Percentiles rank a stretch among this genome's conserved stretches.
Evolutionary conservation across 1,284 basidiomycete genomes (phyloP).

Genomic region (Cerrena zonata): DNA sequence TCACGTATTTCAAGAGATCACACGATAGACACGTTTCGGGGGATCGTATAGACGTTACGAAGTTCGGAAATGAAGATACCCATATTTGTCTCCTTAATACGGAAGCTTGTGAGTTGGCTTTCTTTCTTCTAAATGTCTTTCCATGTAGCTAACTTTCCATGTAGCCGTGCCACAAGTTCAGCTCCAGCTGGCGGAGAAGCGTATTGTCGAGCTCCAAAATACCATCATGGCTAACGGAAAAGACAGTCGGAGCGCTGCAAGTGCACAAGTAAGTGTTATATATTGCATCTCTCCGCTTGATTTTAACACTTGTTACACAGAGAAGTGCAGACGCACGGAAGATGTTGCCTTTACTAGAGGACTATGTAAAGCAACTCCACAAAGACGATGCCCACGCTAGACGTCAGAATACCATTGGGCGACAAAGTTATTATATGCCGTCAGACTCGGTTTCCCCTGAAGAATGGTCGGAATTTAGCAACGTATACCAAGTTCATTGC

Average conservation of each 20-base stretch:
- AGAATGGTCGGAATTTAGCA: constrained; percentile 82
- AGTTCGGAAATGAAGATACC: constrained; percentile 84
- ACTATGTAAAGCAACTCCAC: constrained; percentile 56
- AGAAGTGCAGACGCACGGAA: constrained; percentile 28
- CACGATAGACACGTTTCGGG: constrained; percentile 28
- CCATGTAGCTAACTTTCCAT: neutral
- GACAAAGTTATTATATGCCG: constrained; percentile 56
- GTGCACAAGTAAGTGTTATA: neutral
- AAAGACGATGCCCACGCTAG: constrained; percentile 39
- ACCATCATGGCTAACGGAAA: constrained; percentile 5
- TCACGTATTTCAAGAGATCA: constrained; percentile 75
- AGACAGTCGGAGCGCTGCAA: neutral
- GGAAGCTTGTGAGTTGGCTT: constrained; percentile 53
- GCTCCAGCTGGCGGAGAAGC: constrained; percentile 53
- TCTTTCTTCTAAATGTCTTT: constrained; percentile 3
- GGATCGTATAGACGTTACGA: constrained; percentile 47
- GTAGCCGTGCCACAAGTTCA: constrained; percentile 69
- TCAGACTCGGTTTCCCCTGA: constrained; percentile 58
- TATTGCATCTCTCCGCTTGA: neutral
- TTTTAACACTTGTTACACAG: neutral
- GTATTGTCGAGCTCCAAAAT: constrained; percentile 45
- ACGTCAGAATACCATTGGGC: constrained; percentile 27
- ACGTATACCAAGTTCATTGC: constrained; percentile 87
- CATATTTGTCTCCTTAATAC: constrained; percentile 82
- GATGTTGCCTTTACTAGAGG: constrained; percentile 55